A percentile compares a stretch with the other conserved stretches of the same genome.
These are phyloP conservation scores for Mesembryanthemum crystallinum DNA, from an alignment of 148 eudicot species.

Conservation along the genomic window DNA sequence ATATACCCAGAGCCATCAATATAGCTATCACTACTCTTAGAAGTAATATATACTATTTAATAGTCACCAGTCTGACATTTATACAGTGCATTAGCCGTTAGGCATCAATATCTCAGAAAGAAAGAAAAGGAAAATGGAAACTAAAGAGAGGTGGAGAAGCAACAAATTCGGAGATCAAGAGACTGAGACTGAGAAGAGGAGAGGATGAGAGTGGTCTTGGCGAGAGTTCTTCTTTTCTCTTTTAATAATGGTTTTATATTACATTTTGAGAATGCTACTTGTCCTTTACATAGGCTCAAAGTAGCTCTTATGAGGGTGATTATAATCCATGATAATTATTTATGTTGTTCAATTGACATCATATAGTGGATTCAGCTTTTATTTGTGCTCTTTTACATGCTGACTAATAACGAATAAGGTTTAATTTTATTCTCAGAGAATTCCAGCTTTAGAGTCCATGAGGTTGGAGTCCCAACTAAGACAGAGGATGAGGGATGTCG, in stretches of 20 bases:
- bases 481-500: constrained; percentile 36
- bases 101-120: no score
- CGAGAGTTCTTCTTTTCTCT: no score
- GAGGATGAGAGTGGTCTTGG: no score
- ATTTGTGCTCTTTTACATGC: neutral
- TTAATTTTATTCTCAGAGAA: constrained; percentile 44
- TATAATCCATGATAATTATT: neutral
- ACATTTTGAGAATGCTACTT: neutral
- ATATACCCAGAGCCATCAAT: no score
- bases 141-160: no score
- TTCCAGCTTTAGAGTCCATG: constrained; percentile 44
- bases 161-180: no score
- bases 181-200: no score
- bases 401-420: constrained; percentile 28
- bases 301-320: neutral
- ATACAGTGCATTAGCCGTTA: no score
- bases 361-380: neutral
- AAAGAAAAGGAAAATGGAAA: no score
- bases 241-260: neutral
- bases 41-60: no score
- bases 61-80: no score
- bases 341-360: neutral
- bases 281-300: neutral
- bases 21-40: no score
- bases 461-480: constrained; percentile 29